Evolutionary conservation across 2,329 filamentous ascomycete species (phyloP).

Genomic region (Xylariaceae sp.): DNA sequence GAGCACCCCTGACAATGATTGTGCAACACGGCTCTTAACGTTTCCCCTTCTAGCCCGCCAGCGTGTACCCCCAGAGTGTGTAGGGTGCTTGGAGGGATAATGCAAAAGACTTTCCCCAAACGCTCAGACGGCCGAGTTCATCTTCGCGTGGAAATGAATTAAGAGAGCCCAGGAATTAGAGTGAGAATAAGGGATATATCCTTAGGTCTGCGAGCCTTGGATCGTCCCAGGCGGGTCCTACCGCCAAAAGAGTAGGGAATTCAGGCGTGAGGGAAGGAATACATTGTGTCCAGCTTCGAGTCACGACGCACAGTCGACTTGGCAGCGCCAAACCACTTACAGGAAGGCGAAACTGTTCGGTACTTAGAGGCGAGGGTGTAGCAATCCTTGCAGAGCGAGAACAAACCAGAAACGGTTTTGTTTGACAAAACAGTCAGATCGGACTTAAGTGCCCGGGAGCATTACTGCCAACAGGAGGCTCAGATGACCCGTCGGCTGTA

Average conservation of each 20-base stretch:
- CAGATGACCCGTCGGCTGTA: too few relatives aligned
- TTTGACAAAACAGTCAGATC: constrained; percentile 3
- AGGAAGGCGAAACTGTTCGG: constrained; percentile 13
- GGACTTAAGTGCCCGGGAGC: background rate
- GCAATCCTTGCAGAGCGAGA: constrained; percentile 19
- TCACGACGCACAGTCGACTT: constrained; percentile 16
- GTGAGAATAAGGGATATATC: constrained; percentile 18
- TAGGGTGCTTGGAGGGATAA: constrained; percentile 33
- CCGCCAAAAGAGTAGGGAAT: constrained; percentile 9
- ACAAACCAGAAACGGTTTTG: constrained; percentile 24
- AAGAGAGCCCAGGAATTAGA: constrained; percentile 11
- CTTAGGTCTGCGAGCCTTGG: constrained; percentile 18
- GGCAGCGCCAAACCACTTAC: constrained; percentile 14
- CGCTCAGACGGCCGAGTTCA: constrained; percentile 14
- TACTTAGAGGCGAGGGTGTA: constrained; percentile 20
- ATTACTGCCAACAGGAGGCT: too few relatives aligned
- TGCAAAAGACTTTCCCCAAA: constrained; percentile 16
- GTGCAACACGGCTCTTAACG: constrained; percentile 9
- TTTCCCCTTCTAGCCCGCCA: constrained; percentile 49
- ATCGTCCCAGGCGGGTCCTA: constrained; percentile 7
- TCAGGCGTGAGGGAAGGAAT: constrained; percentile 4
- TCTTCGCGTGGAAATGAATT: constrained; percentile 27
- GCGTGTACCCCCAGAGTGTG: constrained; percentile 60
- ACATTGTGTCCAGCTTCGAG: constrained; percentile 15
- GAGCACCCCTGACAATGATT: background rate